Conservation (phyloP, 176 grass and related monocot species). For the Zea mays region DNA sequence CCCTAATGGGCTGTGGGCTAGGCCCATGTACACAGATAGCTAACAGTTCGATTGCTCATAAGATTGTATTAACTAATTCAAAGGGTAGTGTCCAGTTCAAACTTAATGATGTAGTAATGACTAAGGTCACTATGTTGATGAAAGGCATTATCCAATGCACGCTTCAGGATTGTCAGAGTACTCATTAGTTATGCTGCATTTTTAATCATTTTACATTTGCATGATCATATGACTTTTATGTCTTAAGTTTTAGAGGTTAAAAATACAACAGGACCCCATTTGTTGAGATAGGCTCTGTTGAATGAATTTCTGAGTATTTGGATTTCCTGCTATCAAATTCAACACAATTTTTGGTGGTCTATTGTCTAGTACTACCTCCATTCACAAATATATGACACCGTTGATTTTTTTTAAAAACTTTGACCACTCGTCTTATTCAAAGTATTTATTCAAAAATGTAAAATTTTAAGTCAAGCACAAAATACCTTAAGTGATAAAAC, state of each 20-base stretch:
- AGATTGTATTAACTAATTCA: neutral
- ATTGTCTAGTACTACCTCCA: neutral
- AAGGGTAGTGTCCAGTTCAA: neutral
- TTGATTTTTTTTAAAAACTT: too few species aligned
- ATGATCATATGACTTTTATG: neutral
- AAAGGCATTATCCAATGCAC: neutral
- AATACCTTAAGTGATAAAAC: too few species aligned
- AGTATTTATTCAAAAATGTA: too few species aligned
- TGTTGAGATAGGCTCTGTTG: neutral
- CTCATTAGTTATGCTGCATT: neutral
- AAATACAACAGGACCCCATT: neutral
- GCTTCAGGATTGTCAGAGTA: neutral
- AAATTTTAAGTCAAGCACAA: too few species aligned
- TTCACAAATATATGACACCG: too few species aligned
- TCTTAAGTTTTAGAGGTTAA: constrained; percentile 18
- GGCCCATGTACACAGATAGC: too few species aligned
- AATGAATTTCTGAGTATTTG: neutral
- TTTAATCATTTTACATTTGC: constrained; percentile 9
- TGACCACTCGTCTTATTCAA: too few species aligned
- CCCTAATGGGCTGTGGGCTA: too few species aligned
- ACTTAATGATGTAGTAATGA: neutral
- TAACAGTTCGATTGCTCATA: constrained; percentile 21
- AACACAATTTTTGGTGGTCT: neutral
- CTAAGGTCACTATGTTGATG: neutral
- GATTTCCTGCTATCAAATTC: constrained; percentile 24